phyloP scores from a whole-genome alignment of 2,329 filamentous ascomycete species.

The Colletotrichum lini region DNA sequence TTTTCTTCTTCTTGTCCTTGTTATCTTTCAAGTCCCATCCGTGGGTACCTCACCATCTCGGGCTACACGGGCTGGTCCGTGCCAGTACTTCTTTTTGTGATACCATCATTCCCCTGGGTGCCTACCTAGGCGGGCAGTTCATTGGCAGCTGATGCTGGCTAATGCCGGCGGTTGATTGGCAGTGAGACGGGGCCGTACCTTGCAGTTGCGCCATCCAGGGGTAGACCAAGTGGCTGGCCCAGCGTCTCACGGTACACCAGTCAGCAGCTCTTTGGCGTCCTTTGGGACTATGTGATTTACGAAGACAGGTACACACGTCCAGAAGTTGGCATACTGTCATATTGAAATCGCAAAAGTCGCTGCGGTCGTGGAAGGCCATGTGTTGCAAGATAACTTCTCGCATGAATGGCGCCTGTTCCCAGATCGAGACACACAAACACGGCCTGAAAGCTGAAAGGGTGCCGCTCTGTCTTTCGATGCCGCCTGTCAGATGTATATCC shows the following conservation, averaged over 20 bases:
- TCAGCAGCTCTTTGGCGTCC: too few species aligned
- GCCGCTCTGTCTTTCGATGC: neutral
- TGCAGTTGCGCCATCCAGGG: slow-evolving; percentile 24
- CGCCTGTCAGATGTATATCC: neutral
- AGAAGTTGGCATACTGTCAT: too few species aligned
- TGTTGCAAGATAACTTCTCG: neutral
- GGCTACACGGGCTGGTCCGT: neutral
- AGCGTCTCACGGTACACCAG: too few species aligned
- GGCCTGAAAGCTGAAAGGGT: too few species aligned
- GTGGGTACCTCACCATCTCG: too few species aligned
- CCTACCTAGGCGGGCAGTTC: neutral
- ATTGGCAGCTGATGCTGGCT: slow-evolving; percentile 2
- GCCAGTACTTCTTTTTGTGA: neutral
- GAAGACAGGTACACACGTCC: too few species aligned
- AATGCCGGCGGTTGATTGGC: slow-evolving; percentile 33
- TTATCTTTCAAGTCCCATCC: neutral
- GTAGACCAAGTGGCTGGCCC: neutral
- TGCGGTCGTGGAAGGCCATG: too few species aligned
- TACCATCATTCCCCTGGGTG: neutral
- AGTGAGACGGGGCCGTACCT: slow-evolving; percentile 1
- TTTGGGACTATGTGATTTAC: too few species aligned
- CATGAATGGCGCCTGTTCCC: neutral
- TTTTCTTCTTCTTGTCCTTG: neutral
- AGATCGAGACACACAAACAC: neutral
- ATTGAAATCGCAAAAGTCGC: too few species aligned